Evolutionary conservation across 2,329 filamentous ascomycete species (phyloP), one percentile per base, ranked within the genome.

Genomic region (Monosporascus sp.): DNA sequence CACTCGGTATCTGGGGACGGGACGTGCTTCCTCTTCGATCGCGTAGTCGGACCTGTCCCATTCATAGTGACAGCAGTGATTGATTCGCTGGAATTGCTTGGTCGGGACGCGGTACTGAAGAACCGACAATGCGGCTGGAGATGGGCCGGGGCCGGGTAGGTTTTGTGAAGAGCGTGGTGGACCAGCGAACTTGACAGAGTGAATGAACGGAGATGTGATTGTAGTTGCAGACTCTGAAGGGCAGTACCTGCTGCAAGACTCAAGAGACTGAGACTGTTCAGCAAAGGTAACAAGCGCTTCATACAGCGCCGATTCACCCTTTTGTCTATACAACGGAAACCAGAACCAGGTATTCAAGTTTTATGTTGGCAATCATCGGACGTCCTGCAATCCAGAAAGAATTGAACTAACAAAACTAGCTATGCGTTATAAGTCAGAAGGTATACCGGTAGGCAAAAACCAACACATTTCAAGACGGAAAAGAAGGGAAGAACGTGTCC

Each of bases 21-120:
- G 31, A 75, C 76, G 55, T 55, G 53, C 66, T 81, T 82, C 64
- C 79, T 76, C 72, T 82, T 82, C 55, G 71, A 69, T 65, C 75
- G 73, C 56, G 71, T 66, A 39, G 70, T 69, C 37, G 68, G 62
- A 54, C 66, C 65, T 51, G 69, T 61, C 54, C 72, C 72, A 59
- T 77, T 77, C 76, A 80, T 79, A 54, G 52, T 63, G 65, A 54
- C 51, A 25, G 53, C 9, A 20, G 49, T 27, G 41, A 24, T 24
- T 39, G 55, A 43, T 20, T 51, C 47, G 20, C n/a, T 35, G 18
- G 37, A 38, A 18, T 50, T 50, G 37, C 25, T 51, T 43, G 49
- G n/a, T 18, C 6, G 52, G 47, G 39, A 55, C 46, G 17, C 44
- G 54, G 43, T 52, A 52, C 39, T 52, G 48, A 24, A 44, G 31